These are phyloP conservation scores for Fusarium graminum DNA, from an alignment of 2,329 filamentous ascomycete genomes.

Conservation along the genomic window DNA sequence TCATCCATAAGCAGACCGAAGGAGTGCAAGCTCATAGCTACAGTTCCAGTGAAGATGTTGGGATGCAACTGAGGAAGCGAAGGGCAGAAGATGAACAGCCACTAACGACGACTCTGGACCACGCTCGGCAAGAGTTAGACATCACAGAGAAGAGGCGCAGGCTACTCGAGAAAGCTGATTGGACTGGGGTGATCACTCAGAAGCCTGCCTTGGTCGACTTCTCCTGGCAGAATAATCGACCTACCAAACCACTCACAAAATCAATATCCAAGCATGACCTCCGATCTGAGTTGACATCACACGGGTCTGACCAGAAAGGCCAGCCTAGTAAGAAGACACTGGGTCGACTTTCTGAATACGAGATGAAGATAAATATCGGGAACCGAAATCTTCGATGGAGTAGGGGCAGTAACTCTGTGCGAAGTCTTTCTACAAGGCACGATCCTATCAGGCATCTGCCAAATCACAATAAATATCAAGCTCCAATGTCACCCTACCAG, in stretches of 20 bases:
- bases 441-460: conserved; percentile 5
- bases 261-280: conserved; percentile 1
- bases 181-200: conserved; percentile 52
- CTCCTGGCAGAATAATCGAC: conserved; percentile 24
- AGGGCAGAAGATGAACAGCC: background rate
- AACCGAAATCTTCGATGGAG: conserved; percentile 51
- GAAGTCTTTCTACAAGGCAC: conserved; percentile 31
- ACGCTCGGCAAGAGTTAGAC: conserved; percentile 13
- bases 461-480: background rate
- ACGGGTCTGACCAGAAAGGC: background rate
- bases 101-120: background rate
- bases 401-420: conserved; percentile 45
- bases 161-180: conserved; percentile 49
- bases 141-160: conserved; percentile 45
- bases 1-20: conserved; percentile 20
- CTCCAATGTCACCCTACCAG: conserved; percentile 1
- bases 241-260: background rate
- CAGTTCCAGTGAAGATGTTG: background rate
- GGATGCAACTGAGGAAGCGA: background rate
- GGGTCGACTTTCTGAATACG: background rate
- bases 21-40: too few relatives aligned
- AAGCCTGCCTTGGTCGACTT: conserved; percentile 48
- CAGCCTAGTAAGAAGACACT: background rate
- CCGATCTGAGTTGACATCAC: background rate
- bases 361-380: conserved; percentile 50